These are phyloP conservation scores for Xylariales sp. DNA, from an alignment of 2,329 filamentous ascomycete genomes.

Conservation along the genomic window DNA sequence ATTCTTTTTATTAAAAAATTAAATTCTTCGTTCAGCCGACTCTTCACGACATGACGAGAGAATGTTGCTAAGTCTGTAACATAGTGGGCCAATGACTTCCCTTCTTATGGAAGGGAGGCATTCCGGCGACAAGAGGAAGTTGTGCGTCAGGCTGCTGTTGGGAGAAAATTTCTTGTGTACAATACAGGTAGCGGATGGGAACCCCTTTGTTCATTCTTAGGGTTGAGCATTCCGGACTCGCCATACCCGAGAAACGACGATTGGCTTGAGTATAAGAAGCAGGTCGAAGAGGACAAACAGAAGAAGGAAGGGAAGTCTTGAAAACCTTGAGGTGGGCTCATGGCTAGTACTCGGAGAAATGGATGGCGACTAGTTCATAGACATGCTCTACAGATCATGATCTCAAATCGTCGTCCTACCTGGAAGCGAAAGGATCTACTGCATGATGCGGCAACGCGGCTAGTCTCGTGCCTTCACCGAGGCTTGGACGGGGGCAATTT, in stretches of 20 bases:
- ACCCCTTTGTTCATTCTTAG: constrained; percentile 22
- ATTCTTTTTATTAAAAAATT: neutral
- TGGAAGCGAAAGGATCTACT: too few species aligned
- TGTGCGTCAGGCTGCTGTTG: constrained; percentile 12
- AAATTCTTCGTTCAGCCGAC: neutral
- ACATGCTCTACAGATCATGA: too few species aligned
- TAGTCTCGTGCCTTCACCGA: too few species aligned
- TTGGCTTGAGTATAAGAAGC: constrained; percentile 21
- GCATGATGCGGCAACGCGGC: too few species aligned
- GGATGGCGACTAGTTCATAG: too few species aligned
- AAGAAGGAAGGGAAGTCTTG: too few species aligned
- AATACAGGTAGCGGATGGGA: constrained; percentile 20
- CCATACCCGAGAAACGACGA: constrained; percentile 24
- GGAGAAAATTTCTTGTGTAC: constrained; percentile 20
- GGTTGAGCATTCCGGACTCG: constrained; percentile 13
- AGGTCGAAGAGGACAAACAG: constrained; percentile 3
- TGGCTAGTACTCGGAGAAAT: too few species aligned
- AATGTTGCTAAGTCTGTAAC: too few species aligned
- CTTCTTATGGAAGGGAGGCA: constrained; percentile 12
- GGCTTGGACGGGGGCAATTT: too few species aligned
- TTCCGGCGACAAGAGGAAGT: constrained; percentile 20
- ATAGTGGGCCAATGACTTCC: constrained; percentile 22
- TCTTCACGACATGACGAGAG: too few species aligned
- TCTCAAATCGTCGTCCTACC: too few species aligned
- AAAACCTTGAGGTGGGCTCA: too few species aligned